A percentile compares a stretch with the other conserved stretches of the same genome.
Evolutionary conservation across 768 basidiomycete genomes (phyloP).

Genomic region (Boletus eberwhitei): DNA sequence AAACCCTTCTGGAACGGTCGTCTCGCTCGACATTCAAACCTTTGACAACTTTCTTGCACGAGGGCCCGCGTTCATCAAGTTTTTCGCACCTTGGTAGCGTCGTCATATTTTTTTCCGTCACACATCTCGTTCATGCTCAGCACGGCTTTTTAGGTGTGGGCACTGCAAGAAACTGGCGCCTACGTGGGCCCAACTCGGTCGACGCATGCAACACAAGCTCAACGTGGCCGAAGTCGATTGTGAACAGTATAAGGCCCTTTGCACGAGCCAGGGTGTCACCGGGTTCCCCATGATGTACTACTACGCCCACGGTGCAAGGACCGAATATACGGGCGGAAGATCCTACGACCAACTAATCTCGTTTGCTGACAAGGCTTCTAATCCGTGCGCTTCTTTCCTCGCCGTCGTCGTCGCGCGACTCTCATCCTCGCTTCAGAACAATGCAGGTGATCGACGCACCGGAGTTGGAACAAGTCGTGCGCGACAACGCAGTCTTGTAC

Average conservation of each 20-base stretch:
- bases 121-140: not conserved
- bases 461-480: conserved; percentile 7
- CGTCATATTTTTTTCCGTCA: not conserved
- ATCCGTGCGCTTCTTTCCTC: conserved; percentile 49
- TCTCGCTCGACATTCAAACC: conserved; percentile 26
- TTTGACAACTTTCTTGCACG: conserved; percentile 40
- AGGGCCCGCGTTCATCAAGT: conserved; percentile 67
- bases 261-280: conserved; percentile 58
- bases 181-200: conserved; percentile 73
- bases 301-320: conserved; percentile 55
- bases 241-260: conserved; percentile 67
- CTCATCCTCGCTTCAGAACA: conserved; percentile 5
- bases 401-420: not conserved
- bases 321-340: conserved; percentile 75
- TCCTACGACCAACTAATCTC: conserved; percentile 65
- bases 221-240: conserved; percentile 89
- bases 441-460: conserved; percentile 19
- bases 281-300: conserved; percentile 86
- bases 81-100: conserved; percentile 83
- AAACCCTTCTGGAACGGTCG: conserved; percentile 28
- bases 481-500: conserved; percentile 29
- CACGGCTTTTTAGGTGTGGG: conserved; percentile 57
- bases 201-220: conserved; percentile 63
- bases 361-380: conserved; percentile 74
- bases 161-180: conserved; percentile 96